Evolutionary conservation across 768 basidiomycete species (phyloP).

Genomic region (Lactarius sanguifluus): DNA sequence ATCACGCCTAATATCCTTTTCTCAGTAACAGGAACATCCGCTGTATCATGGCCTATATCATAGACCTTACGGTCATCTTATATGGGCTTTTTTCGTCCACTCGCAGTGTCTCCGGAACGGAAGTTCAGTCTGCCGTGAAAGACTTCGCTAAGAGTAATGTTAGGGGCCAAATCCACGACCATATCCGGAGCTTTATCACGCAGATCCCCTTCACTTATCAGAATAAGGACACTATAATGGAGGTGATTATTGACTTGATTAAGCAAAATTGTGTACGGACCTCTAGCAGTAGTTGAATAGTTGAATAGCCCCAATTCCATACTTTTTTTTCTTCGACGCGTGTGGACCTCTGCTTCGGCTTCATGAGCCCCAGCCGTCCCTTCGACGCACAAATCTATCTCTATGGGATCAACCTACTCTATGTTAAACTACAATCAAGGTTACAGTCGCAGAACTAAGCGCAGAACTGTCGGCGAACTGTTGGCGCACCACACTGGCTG

Average conservation of each 20-base stretch:
- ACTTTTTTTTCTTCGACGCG: background rate
- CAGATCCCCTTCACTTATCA: background rate
- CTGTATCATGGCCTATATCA: conserved; percentile 18
- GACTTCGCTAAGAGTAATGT: background rate
- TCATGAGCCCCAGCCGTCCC: no score
- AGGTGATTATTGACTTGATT: no score
- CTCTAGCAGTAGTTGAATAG: background rate
- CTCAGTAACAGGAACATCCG: conserved; percentile 1
- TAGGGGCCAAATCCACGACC: background rate
- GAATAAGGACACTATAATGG: no score
- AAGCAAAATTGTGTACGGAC: no score
- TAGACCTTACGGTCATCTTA: conserved; percentile 13
- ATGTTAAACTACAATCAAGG: no score
- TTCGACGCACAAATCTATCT: no score
- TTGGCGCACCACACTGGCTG: no score
- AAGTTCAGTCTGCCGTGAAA: background rate
- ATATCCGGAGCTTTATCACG: background rate
- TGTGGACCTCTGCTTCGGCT: no score
- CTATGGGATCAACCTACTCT: no score
- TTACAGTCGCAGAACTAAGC: no score
- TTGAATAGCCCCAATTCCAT: background rate
- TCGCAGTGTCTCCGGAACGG: background rate
- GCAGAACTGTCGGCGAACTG: no score
- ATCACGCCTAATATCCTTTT: background rate
- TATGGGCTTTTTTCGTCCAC: background rate